Evolutionary conservation across 2,329 filamentous ascomycete genomes (phyloP).

Genomic region (Colletotrichum incanum): DNA sequence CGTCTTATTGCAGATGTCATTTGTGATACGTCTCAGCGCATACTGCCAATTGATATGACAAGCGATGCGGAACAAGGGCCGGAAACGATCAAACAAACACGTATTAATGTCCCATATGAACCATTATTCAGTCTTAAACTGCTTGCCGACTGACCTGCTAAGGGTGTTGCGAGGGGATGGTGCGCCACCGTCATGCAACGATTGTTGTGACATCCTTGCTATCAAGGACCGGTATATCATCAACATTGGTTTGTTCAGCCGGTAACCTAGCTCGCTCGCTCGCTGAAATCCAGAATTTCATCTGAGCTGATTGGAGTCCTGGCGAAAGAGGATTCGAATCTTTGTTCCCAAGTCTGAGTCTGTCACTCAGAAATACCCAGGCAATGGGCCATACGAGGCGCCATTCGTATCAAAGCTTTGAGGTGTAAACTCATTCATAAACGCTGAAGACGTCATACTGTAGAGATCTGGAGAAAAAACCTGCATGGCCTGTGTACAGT

Average conservation of each 20-base stretch:
- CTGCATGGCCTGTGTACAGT: slow-evolving; percentile 30
- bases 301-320: background rate
- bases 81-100: background rate
- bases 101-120: no score
- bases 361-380: slow-evolving; percentile 17
- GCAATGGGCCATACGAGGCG: slow-evolving; percentile 3
- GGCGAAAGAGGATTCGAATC: no score
- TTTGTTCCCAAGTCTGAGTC: no score
- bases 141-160: background rate
- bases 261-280: background rate
- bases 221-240: no score
- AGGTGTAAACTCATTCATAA: slow-evolving; percentile 30
- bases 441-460: slow-evolving; percentile 17
- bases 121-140: background rate
- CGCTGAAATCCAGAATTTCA: no score
- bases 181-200: background rate
- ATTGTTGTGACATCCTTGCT: background rate
- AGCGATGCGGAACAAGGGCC: background rate
- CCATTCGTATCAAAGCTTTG: slow-evolving; percentile 1
- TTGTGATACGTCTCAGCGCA: no score
- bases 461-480: slow-evolving; percentile 21
- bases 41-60: background rate
- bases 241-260: no score
- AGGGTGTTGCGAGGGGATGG: background rate
- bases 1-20: no score